Evolutionary conservation across 208 protist genomes (phyloP).

Genomic region (Acanthamoeba lenticulata): DNA sequence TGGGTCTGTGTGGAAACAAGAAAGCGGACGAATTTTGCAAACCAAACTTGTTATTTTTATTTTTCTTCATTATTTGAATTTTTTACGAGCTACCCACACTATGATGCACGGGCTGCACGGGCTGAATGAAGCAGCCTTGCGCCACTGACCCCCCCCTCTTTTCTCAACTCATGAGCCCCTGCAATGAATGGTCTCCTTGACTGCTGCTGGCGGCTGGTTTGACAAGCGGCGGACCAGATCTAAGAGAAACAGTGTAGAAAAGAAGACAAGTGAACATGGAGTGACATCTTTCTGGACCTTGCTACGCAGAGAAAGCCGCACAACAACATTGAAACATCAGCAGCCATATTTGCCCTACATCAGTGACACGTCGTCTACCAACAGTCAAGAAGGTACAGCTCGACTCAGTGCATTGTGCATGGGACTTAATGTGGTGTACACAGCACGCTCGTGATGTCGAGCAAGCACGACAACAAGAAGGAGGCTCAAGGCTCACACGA

Average conservation of each 20-base stretch:
- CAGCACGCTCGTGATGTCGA: background rate
- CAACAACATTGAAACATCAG: background rate
- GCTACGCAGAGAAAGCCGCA: no score
- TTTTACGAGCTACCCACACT: no score
- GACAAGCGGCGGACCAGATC: background rate
- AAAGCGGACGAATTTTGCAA: no score
- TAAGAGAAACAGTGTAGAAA: conserved; percentile 8
- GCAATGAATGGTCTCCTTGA: no score
- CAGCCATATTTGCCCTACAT: background rate
- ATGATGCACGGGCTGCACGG: no score
- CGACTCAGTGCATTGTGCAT: background rate
- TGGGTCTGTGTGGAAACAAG: no score
- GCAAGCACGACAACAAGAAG: background rate
- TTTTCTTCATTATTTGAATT: no score
- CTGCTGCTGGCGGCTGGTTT: no score
- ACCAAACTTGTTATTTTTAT: no score
- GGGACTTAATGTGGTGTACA: background rate
- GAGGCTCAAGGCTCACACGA: background rate
- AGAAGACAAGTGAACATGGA: background rate
- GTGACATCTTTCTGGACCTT: background rate
- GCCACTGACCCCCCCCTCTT: no score
- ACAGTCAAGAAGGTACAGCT: background rate
- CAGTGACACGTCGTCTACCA: background rate
- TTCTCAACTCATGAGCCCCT: no score
- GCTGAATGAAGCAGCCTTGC: no score